Evolutionary conservation across 345 rosid species (phyloP).

Genomic region (Eucalyptus tenuipes): DNA sequence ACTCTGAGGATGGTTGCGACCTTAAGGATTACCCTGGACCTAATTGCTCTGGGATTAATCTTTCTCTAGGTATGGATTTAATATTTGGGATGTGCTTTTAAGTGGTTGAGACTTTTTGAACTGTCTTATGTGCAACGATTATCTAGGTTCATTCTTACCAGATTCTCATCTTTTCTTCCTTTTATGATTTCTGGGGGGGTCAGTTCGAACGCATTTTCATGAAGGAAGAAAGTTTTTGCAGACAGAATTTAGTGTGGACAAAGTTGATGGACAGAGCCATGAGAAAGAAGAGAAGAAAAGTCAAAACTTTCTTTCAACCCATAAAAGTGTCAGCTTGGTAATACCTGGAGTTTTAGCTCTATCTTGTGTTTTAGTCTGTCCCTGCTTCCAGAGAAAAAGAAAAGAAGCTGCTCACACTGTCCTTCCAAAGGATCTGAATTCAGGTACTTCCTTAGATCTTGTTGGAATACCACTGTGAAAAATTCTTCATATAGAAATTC

Average conservation of each 20-base stretch:
- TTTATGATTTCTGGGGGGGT: neutral
- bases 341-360: slow-evolving; percentile 43
- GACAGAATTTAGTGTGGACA: slow-evolving; percentile 10
- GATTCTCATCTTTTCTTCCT: neutral
- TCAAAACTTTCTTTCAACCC: neutral
- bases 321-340: slow-evolving; percentile 21
- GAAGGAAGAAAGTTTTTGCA: slow-evolving; percentile 45
- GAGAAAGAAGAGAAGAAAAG: neutral
- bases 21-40: slow-evolving; percentile 14
- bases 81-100: neutral
- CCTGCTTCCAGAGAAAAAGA: slow-evolving; percentile 46
- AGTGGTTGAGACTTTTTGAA: neutral
- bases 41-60: slow-evolving; percentile 20
- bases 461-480: neutral
- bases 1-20: slow-evolving; percentile 30
- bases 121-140: neutral
- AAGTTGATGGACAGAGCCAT: neutral
- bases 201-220: slow-evolving; percentile 12
- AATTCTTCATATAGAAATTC: neutral
- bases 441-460: slow-evolving; percentile 37
- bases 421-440: slow-evolving; percentile 40
- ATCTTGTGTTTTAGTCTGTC: slow-evolving; percentile 46
- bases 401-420: slow-evolving; percentile 46
- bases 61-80: slow-evolving; percentile 33
- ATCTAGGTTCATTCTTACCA: neutral